Evolutionary conservation across 176 grass and related monocot genomes (phyloP), one percentile per base, ranked within the genome.

Genomic region (Urochloa ruziziensis): DNA sequence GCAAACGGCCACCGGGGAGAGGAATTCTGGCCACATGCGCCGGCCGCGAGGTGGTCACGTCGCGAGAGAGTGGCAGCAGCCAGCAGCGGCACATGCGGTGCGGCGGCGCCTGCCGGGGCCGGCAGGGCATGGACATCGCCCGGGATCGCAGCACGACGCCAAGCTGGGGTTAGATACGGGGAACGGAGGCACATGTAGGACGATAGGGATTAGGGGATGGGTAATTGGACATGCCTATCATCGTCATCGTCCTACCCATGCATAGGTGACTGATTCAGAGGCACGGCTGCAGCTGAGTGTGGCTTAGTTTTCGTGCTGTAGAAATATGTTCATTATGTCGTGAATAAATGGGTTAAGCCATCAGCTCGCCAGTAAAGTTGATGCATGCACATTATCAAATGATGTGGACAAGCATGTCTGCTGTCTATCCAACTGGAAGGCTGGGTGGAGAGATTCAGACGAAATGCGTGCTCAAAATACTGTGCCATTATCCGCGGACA

Each of bases 41-140:
- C 6, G 70, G n/a, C n/a, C n/a, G 19, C 56, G 21, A 51, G 68
- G 83, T 49, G 75, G 76, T 73, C 84, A 80, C 67, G 67, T 73
- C 67, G 81, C 28, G 11, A 10, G 18, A 24, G 17, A 14, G 42
- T 44, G 70, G 17, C 16, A 42, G 36, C 1, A 23, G 62, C 62
- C n/a, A n/a, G n/a, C n/a, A 21, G 64, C 15, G 40, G 36, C 85
- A 57, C 84, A 80, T 80, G 47, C 40, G 5, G 42, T 1, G 56
- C 56, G 8, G n/a, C 49, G 23, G 42, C 23, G 27, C 42, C 33
- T 63, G 70, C 56, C 13, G 27, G 30, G 37, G 6, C 5, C 4
- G n/a, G 35, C 69, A 62, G 67, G 80, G 30, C 56, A 44, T 43
- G 39, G 83, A 23, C 81, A 14, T 24, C 21, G 65, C 65, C 10